Conservation (phyloP, 1,284 basidiomycete genomes). For the Malassezia sympodialis region DNA sequence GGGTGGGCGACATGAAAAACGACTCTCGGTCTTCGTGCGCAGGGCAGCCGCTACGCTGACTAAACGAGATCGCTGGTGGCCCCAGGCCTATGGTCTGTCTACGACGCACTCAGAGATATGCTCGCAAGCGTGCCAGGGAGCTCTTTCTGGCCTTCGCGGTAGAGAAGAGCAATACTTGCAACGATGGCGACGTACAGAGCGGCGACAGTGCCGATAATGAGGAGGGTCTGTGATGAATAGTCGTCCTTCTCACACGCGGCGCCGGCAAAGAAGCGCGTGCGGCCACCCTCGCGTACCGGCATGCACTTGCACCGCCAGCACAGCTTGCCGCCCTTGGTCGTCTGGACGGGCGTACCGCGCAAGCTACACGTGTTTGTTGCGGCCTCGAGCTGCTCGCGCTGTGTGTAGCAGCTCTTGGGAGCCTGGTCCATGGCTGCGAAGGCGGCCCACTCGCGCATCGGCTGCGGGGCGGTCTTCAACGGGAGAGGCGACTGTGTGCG, state of each 20-base stretch:
- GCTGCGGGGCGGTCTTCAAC: background rate
- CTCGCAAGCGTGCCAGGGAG: slow-evolving; percentile 37
- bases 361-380: slow-evolving; percentile 34
- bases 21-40: background rate
- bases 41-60: background rate
- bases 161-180: slow-evolving; percentile 28
- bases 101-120: slow-evolving; percentile 19
- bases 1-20: background rate
- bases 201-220: slow-evolving; percentile 26
- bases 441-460: background rate
- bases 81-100: background rate
- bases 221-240: slow-evolving; percentile 27
- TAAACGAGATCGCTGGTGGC: background rate
- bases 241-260: slow-evolving; percentile 44
- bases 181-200: slow-evolving; percentile 23
- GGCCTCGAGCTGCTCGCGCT: slow-evolving; percentile 20
- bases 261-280: slow-evolving; percentile 31
- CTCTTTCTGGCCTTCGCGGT: slow-evolving; percentile 23
- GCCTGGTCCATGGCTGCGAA: background rate
- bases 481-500: background rate
- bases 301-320: slow-evolving; percentile 39
- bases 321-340: slow-evolving; percentile 25
- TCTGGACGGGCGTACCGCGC: slow-evolving; percentile 29
- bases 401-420: background rate
- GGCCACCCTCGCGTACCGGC: slow-evolving; percentile 16